A percentile compares a stretch with the other conserved stretches of the same genome.
These are phyloP conservation scores for Cardamine occulta DNA, from an alignment of 345 rosid species.

Conservation along the genomic window DNA sequence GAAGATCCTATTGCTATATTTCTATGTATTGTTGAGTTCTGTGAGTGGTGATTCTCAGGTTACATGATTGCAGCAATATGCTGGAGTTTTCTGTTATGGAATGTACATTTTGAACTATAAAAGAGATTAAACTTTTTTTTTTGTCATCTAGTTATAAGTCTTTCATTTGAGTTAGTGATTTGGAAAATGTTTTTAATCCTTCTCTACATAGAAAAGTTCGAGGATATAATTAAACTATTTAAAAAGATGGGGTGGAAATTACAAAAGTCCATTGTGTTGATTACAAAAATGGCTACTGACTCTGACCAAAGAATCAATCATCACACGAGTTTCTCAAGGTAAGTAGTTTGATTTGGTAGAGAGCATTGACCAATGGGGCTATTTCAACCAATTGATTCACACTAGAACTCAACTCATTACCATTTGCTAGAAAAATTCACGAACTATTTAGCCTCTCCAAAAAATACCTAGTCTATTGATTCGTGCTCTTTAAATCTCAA, in stretches of 20 bases:
- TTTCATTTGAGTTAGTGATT: neutral
- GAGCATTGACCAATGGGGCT: neutral
- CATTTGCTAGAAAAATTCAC: too few relatives aligned
- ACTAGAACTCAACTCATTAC: too few relatives aligned
- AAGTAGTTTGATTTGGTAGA: neutral
- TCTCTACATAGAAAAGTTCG: neutral
- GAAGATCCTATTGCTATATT: too few relatives aligned
- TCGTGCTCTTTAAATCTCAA: too few relatives aligned
- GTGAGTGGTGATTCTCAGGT: neutral
- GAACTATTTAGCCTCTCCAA: too few relatives aligned
- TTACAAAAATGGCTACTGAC: neutral
- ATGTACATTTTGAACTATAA: too few relatives aligned
- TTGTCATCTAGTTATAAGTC: neutral
- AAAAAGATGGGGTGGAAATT: neutral
- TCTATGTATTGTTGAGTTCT: neutral
- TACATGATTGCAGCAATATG: neutral
- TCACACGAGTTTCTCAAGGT: conserved; percentile 1
- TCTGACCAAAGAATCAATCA: neutral
- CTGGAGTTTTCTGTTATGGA: too few relatives aligned
- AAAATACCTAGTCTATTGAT: too few relatives aligned
- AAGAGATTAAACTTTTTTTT: neutral
- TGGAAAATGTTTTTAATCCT: neutral
- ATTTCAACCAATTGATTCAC: conserved; percentile 5
- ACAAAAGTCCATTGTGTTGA: neutral
- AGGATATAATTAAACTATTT: neutral